Evolutionary conservation across 2,329 filamentous ascomycete species (phyloP), one percentile per base, ranked within the genome.

Genomic region (Boeremia lycopersici): DNA sequence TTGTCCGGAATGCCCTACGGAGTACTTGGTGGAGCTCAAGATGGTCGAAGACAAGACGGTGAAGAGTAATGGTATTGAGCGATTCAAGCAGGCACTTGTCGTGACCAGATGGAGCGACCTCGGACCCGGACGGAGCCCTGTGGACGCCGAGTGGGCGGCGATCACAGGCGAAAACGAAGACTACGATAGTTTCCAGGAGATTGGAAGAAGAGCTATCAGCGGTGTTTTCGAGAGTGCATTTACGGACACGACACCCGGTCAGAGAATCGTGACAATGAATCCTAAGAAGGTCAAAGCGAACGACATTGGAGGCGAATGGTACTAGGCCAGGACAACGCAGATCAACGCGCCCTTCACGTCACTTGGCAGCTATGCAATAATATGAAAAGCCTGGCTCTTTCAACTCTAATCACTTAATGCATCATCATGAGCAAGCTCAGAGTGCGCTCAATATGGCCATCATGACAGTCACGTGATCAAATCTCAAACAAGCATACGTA

Each of bases 51-150:
- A 87, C 57, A 78, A 74, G 41, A 69, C 52, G 1, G 64, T 68
- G 7, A 62, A 64, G 30, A 66, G 26, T 76, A 82, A 61, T 68
- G 76, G 6, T 57, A 72, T 33, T 63, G 66, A 75, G 10, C 71
- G 75, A 3, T 88, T 88, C 71, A 85, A 82, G 61, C 84, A 87
- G 52, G 80, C 82, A 1, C 79, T 88, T 48, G 78, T 85, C 4
- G 81, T 86, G 4, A 87, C 84, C 7, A 73, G 85, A 15, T 88
- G 85, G 85, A 82, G 79, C 56, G 85, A 88, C 69, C 67, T 88
- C 13, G 85, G 85, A 9, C 82, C 84, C 2, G 73, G 73, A 10
- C 57, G 59, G 11, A 78, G 74, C n/a, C 73, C 73, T 4, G 82
- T 85, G 1, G 68, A 71, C 45, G 45, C 40, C 57, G 86, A 85